Evolutionary conservation across 1,284 basidiomycete genomes (phyloP), one percentile per base, ranked within the genome.

Genomic region (Exobasidium rhododendri): DNA sequence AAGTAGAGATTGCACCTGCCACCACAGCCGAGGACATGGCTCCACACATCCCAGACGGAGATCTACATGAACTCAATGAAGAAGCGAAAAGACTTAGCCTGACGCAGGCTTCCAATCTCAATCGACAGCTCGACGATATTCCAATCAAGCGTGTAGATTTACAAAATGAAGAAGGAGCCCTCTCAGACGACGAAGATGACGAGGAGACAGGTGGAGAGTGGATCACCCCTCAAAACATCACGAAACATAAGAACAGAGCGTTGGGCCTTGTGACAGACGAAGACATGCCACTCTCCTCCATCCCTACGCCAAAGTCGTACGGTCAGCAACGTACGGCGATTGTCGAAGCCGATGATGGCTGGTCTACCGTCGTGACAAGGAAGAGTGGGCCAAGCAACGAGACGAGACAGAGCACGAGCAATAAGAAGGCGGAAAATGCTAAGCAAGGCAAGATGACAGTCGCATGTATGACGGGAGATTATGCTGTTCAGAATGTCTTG

Each of bases 401-500:
- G 13, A 10, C 2, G 7, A n/a, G 11, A 22, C 30, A 58, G 1
- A 32, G n/a, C n/a, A 28, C 61, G 20, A 56, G 26, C 11, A 44
- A 45, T 29, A 35, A 31, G 20, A 56, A 14, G 14, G 24, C 32
- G 44, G 17, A 63, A 50, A 66, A 60, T 40, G 57, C 43, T n/a
- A 62, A 62, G 47, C 50, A 31, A 2, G 14, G 22, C 20, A 22
- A 31, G 14, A 54, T 78, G 69, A 74, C 70, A 11, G 77, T 78
- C 3, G 77, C 77, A 0, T 76, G 75, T 60, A 77, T 98, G 90
- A 98, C 96, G 1, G 91, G 91, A 43, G 96, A 99, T 85, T 98
- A 93, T 81, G 96, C 96, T 14, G 96, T 99, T 86, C 96, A 99
- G 82, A 99, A 99, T 77, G 92, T 98, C 13, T 82, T 97, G 63